Conservation (phyloP, 148 eudicot genomes). For the Vaccinium corymbosum region DNA sequence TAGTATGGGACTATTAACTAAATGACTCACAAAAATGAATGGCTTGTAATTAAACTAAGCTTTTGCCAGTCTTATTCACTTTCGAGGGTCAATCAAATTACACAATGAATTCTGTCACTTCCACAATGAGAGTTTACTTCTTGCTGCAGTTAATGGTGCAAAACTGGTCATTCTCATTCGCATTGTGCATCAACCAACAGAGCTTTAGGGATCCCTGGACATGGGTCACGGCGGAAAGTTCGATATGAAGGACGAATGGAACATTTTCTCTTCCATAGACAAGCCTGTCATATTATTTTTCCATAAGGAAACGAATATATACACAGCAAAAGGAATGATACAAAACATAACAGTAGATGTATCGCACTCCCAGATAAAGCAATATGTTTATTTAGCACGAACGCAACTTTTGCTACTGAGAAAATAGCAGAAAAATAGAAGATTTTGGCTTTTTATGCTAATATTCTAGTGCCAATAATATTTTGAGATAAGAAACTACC, state of each 20-base stretch:
- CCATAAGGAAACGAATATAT: background rate
- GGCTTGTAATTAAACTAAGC: background rate
- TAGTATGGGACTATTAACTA: background rate
- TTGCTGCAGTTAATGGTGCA: background rate
- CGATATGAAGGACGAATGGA: constrained; percentile 19
- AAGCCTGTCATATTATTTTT: constrained; percentile 27
- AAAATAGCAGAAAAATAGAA: background rate
- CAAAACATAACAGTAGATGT: no score
- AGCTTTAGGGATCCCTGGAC: constrained; percentile 27
- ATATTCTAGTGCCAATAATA: background rate
- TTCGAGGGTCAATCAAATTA: background rate
- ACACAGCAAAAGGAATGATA: background rate
- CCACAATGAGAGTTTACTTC: background rate
- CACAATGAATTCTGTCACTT: background rate
- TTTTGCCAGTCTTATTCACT: background rate
- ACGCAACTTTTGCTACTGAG: background rate
- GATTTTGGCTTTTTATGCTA: background rate
- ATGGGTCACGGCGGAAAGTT: constrained; percentile 36
- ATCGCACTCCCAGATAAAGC: background rate
- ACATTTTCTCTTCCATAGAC: constrained; percentile 34
- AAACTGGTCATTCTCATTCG: background rate
- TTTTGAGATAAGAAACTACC: background rate
- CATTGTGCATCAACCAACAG: constrained; percentile 38
- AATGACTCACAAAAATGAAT: background rate
- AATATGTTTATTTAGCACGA: background rate